These are phyloP conservation scores for Closterium sp. DNA, from an alignment of 139 green algal genomes.

Conservation along the genomic window DNA sequence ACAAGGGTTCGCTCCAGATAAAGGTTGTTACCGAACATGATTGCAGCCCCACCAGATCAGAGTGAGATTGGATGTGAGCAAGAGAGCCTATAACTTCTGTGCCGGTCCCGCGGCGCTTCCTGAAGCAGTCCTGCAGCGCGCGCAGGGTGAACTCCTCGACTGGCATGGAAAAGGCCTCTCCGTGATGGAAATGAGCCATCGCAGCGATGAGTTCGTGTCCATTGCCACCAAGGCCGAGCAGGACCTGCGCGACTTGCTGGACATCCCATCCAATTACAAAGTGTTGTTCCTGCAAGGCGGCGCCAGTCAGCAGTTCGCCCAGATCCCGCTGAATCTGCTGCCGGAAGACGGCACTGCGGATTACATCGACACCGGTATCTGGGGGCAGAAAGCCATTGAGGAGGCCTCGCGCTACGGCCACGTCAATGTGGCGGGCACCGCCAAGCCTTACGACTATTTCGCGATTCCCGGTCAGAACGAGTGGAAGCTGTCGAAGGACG, in stretches of 20 bases:
- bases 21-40: no score
- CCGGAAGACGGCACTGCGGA: constrained; percentile 65
- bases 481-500: constrained; percentile 77
- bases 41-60: no score
- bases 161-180: constrained; percentile 82
- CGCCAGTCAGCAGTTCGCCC: constrained; percentile 87
- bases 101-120: constrained; percentile 89
- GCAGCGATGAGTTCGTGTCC: constrained; percentile 88
- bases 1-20: no score
- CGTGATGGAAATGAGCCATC: constrained; percentile 98
- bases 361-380: constrained; percentile 87
- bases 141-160: constrained; percentile 87
- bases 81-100: no score
- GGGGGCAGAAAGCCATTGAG: constrained; percentile 85
- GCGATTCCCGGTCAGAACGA: constrained; percentile 61
- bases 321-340: constrained; percentile 86
- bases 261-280: constrained; percentile 94
- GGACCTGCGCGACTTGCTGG: constrained; percentile 85
- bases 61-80: no score
- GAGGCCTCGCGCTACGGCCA: constrained; percentile 75
- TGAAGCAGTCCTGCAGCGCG: constrained; percentile 83
- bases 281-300: constrained; percentile 88
- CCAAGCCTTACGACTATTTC: constrained; percentile 77
- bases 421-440: constrained; percentile 75
- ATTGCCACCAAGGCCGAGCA: constrained; percentile 87